These are phyloP conservation scores for Elaeis oleifera DNA, from an alignment of 202 grass and related monocot genomes.

Conservation along the genomic window DNA sequence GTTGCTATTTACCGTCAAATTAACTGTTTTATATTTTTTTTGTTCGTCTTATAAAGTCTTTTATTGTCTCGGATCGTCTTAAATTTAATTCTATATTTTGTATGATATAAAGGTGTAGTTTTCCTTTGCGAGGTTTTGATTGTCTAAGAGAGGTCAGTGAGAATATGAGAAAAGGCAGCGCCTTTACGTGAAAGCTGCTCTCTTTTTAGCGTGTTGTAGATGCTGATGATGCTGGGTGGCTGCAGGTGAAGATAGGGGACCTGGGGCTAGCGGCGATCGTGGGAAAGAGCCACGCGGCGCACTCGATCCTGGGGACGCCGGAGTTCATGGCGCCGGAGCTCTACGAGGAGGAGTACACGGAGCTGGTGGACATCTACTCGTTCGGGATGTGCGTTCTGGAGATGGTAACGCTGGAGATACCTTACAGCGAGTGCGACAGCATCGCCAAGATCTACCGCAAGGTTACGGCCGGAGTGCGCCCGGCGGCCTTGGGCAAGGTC, in stretches of 20 bases:
- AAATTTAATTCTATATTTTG: too few relatives aligned
- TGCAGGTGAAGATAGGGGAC: constrained; percentile 92
- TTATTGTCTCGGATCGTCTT: too few relatives aligned
- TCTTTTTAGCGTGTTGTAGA: too few relatives aligned
- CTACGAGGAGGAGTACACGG: constrained; percentile 89
- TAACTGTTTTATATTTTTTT: too few relatives aligned
- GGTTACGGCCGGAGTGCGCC: constrained; percentile 40
- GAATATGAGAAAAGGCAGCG: too few relatives aligned
- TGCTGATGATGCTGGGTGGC: too few relatives aligned
- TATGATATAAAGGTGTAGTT: too few relatives aligned
- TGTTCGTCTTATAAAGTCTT: too few relatives aligned
- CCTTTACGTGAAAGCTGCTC: too few relatives aligned
- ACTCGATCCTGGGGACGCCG: constrained; percentile 84
- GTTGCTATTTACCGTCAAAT: too few relatives aligned
- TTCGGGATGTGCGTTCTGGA: constrained; percentile 96
- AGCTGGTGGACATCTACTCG: constrained; percentile 93
- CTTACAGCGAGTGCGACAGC: constrained; percentile 79
- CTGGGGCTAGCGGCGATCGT: constrained; percentile 90
- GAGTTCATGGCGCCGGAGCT: constrained; percentile 99
- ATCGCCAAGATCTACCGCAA: constrained; percentile 65
- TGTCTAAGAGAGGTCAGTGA: too few relatives aligned
- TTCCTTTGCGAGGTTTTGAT: too few relatives aligned
- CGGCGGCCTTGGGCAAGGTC: constrained; percentile 49
- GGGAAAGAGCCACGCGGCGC: constrained; percentile 65
- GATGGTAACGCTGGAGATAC: constrained; percentile 88